Conservation (phyloP, 1,284 basidiomycete species). For the Ustanciosporium gigantosporum region DNA sequence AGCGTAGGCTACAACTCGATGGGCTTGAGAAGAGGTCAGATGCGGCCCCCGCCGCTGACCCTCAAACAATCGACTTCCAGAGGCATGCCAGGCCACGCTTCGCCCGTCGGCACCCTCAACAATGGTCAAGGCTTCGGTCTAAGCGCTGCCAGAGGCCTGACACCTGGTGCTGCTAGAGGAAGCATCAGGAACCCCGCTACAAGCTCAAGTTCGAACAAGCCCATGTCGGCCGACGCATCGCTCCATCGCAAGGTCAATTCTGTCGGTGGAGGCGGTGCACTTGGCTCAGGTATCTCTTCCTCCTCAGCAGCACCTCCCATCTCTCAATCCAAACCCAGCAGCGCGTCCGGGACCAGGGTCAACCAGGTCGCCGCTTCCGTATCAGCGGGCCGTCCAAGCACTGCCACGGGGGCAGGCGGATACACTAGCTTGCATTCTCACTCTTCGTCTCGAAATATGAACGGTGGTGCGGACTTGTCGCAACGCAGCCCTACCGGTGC, state of each 20-base stretch:
- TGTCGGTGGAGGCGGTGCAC: constrained; percentile 20
- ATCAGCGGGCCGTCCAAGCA: constrained; percentile 27
- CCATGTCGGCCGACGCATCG: constrained; percentile 12
- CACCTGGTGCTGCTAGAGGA: constrained; percentile 26
- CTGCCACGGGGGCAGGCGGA: constrained; percentile 41
- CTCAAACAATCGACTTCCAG: constrained; percentile 31
- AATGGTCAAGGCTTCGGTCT: constrained; percentile 44
- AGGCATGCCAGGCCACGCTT: constrained; percentile 36
- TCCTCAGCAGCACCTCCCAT: constrained; percentile 1
- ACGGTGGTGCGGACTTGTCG: constrained; percentile 3
- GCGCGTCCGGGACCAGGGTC: neutral
- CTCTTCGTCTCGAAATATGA: constrained; percentile 1
- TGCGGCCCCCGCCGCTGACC: constrained; percentile 34
- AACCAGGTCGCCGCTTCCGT: neutral
- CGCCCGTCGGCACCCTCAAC: constrained; percentile 27
- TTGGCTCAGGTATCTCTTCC: constrained; percentile 14
- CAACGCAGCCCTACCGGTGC: constrained; percentile 28
- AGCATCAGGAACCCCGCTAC: constrained; percentile 19
- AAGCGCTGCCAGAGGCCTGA: constrained; percentile 40
- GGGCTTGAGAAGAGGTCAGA: constrained; percentile 32
- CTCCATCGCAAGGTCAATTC: constrained; percentile 47
- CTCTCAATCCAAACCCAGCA: neutral
- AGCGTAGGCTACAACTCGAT: constrained; percentile 20
- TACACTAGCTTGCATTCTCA: constrained; percentile 7
- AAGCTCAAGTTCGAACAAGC: constrained; percentile 12